phyloP scores from a whole-genome alignment of 139 green algal genomes.

The Spirogloea muscicola region DNA sequence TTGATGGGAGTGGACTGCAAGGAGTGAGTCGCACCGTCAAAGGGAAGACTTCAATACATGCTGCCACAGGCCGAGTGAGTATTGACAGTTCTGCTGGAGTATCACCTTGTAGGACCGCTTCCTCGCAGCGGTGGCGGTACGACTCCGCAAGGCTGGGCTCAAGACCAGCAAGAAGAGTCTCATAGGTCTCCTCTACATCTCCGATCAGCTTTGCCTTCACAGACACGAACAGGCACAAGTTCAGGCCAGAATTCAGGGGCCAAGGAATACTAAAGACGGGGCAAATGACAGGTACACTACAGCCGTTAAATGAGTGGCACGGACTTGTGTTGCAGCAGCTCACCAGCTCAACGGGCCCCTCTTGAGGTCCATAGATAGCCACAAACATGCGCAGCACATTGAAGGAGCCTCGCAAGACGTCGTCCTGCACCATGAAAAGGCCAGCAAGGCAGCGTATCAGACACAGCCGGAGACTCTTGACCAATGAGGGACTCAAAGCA shows the following conservation, averaged over 20 bases:
- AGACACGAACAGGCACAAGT: neutral
- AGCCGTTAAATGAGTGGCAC: neutral
- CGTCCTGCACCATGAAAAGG: constrained; percentile 20
- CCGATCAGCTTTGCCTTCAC: constrained; percentile 1
- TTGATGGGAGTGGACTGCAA: too few species aligned
- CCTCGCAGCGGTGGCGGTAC: neutral
- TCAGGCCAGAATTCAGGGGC: neutral
- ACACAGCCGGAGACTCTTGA: too few species aligned
- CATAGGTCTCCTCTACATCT: neutral
- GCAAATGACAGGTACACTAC: neutral
- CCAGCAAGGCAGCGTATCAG: too few species aligned
- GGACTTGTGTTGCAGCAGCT: too few species aligned
- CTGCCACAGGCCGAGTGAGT: too few species aligned
- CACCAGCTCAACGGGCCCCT: constrained; percentile 12
- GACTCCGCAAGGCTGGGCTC: neutral
- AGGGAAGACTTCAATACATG: too few species aligned
- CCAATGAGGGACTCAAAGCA: too few species aligned
- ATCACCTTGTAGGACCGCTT: constrained; percentile 3
- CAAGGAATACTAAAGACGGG: neutral
- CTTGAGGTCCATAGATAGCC: constrained; percentile 8
- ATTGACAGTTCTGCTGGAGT: too few species aligned
- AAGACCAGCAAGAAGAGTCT: neutral
- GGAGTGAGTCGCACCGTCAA: too few species aligned
- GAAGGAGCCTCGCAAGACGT: constrained; percentile 14
- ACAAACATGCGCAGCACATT: constrained; percentile 23